These are phyloP conservation scores for Colletotrichum sp. DNA, from an alignment of 2,329 filamentous ascomycete species.

Conservation along the genomic window DNA sequence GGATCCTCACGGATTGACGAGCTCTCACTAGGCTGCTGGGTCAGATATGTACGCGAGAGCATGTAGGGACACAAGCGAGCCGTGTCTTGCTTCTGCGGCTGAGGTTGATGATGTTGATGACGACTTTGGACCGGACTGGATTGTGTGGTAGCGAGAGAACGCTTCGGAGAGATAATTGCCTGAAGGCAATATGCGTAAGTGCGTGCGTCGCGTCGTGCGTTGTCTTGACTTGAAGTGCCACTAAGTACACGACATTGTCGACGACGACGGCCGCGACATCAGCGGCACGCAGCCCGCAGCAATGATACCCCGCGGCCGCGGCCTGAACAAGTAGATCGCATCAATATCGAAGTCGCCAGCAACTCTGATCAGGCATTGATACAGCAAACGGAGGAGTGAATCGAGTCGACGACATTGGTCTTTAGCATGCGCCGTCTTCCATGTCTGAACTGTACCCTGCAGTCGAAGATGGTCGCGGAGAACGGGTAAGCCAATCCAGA, in stretches of 20 bases:
- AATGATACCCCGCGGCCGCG: background rate
- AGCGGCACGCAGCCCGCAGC: background rate
- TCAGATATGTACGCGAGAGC: background rate
- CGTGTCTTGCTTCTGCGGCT: background rate
- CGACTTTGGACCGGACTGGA: background rate
- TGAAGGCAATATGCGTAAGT: background rate
- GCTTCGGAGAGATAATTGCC: background rate
- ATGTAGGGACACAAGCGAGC: background rate
- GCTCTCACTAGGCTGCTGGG: background rate
- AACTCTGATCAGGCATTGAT: background rate
- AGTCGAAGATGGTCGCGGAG: background rate
- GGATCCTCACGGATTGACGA: background rate
- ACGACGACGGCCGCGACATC: background rate
- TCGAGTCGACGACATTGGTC: background rate
- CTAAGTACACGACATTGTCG: background rate
- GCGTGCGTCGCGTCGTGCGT: conserved; percentile 3
- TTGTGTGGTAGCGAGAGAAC: background rate
- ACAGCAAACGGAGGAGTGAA: background rate
- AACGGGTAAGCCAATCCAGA: background rate
- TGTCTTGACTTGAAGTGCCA: background rate
- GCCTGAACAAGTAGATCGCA: background rate
- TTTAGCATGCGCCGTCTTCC: background rate
- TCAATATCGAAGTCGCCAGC: background rate
- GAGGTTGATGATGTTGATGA: background rate
- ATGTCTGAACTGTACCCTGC: background rate